Evolutionary conservation across 2,329 filamentous ascomycete genomes (phyloP), one percentile per base, ranked within the genome.

Genomic region (Aspergillus sp.): DNA sequence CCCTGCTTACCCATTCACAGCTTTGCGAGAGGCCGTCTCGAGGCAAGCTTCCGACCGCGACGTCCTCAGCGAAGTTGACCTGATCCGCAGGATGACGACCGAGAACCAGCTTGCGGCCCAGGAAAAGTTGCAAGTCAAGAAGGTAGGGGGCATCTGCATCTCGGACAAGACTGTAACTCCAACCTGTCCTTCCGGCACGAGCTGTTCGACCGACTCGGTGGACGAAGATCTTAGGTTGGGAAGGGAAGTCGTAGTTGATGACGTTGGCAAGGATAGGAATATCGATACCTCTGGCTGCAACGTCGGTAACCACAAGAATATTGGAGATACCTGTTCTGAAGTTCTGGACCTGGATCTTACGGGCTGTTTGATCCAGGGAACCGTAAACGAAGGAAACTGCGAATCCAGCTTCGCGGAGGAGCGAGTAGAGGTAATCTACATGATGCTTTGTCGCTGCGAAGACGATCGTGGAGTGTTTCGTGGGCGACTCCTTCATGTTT

Each of bases 171-270:
- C 91, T 97, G 77, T 96, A 99, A 76, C 89, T 90, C 95, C 95
- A 98, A 61, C 95, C 95, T 63, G 89, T 86, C 67, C 91, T 88
- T 13, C 93, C 95, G 44, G 96, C 96, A 83, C 95, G 87, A 41
- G 95, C 96, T 24, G 96, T 99, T 77, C 95, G 88, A 67, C 95
- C 95, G 47, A 99, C 95, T 71, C 95, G 88, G 75, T 99, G 95
- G 26, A 99, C 89, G 68, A 96, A 99, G 42, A 99, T 87, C 76
- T 99, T 99, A 18, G 95, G 91, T 68, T 98, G 95, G 2, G 93
- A 90, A 3, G 95, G 93, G 63, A 99, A 99, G 70, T 98, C 93
- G 75, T 96, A 99, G 80, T 99, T 98, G 80, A 99, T 93, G 58
- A 99, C 95, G 71, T 99, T 98, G 56, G 91, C 93, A 36, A 99